Base-by-base conservation (phyloP, 495 filamentous ascomycete genomes). In the Tuber microsphaerosporum region DNA sequence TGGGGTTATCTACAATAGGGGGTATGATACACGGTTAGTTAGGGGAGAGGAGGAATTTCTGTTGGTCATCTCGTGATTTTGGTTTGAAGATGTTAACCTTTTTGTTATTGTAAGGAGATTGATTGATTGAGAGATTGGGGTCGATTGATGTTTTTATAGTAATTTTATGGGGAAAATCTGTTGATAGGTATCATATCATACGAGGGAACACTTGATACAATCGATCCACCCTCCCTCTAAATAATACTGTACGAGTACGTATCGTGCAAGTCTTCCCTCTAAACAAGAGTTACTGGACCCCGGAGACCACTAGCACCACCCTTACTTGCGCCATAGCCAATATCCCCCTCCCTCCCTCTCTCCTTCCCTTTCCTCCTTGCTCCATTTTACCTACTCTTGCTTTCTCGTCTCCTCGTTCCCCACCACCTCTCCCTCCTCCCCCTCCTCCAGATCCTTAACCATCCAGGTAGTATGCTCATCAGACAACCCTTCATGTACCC, bases 381-480 rank as follows among this genome's bases (percentile, higher is more conserved):
- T 16, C 56, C 26, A 65, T 65, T 10, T 65, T 31, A 19, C 45
- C 12, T 46, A 31, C 56, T 31, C 26, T 31, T 31, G 10, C 10
- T 65, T 65, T n/a, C 16, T 31, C 56, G 12, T 5, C 56, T 1
- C 26, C 26, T 56, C 8, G 9, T 2, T 10, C 56, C n/a, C 56
- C 56, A 65, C 48, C 48, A n/a, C 48, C 48, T 9, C n/a, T 4
- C 2, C 46, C 8, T 2, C 46, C 4, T 41, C 39, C 39, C 39
- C 39, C 31, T 45, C 44, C 46, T 69, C 44, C 69, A 77, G 71
- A 69, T 51, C 77, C 68, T 45, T 79, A 41, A 68, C 70, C 77
- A 79, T 79, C 77, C 46, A 75, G 41, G 69, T 79, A 56, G 73
- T 75, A 42, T 77, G 56, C 17, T 73, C 70, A 70, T 79, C 70